Evolutionary conservation across 1,284 basidiomycete genomes (phyloP), one percentile per base, ranked within the genome.

Genomic region (Abortiporus biennis): DNA sequence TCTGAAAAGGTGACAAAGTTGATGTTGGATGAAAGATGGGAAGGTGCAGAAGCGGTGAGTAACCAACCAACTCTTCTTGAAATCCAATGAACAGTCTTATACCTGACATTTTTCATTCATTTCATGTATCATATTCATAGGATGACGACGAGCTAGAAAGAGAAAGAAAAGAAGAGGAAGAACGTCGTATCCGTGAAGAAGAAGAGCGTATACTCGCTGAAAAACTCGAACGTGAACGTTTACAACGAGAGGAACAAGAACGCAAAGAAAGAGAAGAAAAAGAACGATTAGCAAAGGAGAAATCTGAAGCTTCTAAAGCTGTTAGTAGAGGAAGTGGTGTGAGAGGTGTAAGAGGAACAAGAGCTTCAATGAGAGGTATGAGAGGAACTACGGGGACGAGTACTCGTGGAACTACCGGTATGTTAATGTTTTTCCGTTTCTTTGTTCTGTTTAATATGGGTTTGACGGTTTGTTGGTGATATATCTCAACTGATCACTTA

Each of bases 11-110:
- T 74, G 46, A 67, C 81, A 2, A 73, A 71, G 24, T 58, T 88
- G 43, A 75, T 88, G 20, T 78, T 86, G 48, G 85, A 88, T 55
- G 80, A 86, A 47, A 65, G 74, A 45, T 88, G 82, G 81, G 64
- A 74, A 44, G 85, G 85, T 2, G 81, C 76, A 35, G 78, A 82
- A 46, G 73, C 67, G 37, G 85, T 85, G 55, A 60, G 78, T 59
- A 46, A n/a, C n/a, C 12, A 29, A 29, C 27, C 40, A 8, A 17
- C 19, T n/a, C 4, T 25, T 15, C 23, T 33, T 21, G 33, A 25
- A n/a, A n/a, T 6, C 32, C 16, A 2, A 12, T 5, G 30, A 5
- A 19, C 20, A 11, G 5, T 31, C 21, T n/a, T 3, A 23, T 20
- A 6, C 48, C n/a, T 9, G 87, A 82, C 84, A 88, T 40, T 76